Conservation (phyloP, 2,329 filamentous ascomycete species). For the Cladobotryum protrusum region DNA sequence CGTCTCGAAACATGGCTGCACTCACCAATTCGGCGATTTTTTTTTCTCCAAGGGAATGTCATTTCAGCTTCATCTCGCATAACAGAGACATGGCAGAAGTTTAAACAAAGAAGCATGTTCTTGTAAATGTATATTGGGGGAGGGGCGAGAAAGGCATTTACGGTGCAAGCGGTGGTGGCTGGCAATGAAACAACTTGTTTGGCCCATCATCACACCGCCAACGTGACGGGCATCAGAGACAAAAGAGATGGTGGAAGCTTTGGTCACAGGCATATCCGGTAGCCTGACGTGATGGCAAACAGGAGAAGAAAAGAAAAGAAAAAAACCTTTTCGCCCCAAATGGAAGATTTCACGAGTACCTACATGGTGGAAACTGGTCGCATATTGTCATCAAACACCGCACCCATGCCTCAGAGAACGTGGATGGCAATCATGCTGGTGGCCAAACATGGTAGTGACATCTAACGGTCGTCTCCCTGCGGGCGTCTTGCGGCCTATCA, state of each 20-base stretch:
- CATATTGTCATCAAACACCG: neutral
- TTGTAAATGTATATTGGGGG: neutral
- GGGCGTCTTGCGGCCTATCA: neutral
- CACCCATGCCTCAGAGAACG: neutral
- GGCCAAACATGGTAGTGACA: too few relatives aligned
- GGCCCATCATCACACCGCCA: neutral
- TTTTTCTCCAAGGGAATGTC: neutral
- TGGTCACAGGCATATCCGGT: too few relatives aligned
- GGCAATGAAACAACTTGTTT: neutral
- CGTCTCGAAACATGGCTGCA: neutral
- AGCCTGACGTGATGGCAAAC: too few relatives aligned
- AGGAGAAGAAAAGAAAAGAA: too few relatives aligned
- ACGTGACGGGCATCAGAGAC: neutral
- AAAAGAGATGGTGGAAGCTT: neutral
- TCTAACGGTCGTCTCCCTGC: too few relatives aligned
- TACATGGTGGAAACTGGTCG: too few relatives aligned
- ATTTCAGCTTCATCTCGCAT: neutral
- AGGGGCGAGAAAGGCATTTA: neutral
- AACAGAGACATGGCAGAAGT: neutral
- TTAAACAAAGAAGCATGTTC: neutral
- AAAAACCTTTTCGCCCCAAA: too few relatives aligned
- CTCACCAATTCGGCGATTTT: neutral
- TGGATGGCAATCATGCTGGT: too few relatives aligned
- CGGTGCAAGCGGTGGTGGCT: neutral
- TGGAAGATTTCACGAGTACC: neutral